Conservation (phyloP, 2,329 filamentous ascomycete genomes). For the Ophiostoma pallidulum region DNA sequence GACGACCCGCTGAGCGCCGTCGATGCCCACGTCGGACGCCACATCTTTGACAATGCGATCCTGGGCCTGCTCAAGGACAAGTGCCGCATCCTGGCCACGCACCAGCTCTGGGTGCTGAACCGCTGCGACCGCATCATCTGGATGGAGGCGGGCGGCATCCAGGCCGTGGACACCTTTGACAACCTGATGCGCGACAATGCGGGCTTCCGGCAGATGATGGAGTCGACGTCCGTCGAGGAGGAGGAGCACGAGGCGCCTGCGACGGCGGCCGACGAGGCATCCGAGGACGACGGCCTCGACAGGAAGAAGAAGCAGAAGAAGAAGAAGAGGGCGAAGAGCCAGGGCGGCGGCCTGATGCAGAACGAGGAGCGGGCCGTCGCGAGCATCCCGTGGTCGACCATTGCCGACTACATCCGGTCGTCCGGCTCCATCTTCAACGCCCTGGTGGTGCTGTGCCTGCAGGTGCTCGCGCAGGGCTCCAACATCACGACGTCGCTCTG, state of each 20-base stretch:
- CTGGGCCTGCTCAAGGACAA: constrained; percentile 81
- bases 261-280: not conserved
- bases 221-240: constrained; percentile 67
- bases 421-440: constrained; percentile 64
- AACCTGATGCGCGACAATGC: constrained; percentile 72
- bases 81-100: constrained; percentile 83
- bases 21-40: constrained; percentile 59
- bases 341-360: constrained; percentile 60
- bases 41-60: constrained; percentile 91
- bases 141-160: constrained; percentile 79
- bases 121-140: constrained; percentile 87
- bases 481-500: constrained; percentile 86
- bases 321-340: constrained; percentile 54
- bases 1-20: constrained; percentile 62
- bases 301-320: constrained; percentile 37
- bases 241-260: constrained; percentile 42
- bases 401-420: constrained; percentile 65
- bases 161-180: constrained; percentile 79
- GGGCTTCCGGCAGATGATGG: constrained; percentile 78
- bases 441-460: constrained; percentile 50
- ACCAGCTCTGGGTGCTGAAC: constrained; percentile 86
- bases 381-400: constrained; percentile 72
- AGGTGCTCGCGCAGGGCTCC: constrained; percentile 66
- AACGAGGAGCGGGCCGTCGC: constrained; percentile 58
- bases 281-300: constrained; percentile 23